phyloP scores from a whole-genome alignment of 495 filamentous ascomycete species.

The Darksidea phi region DNA sequence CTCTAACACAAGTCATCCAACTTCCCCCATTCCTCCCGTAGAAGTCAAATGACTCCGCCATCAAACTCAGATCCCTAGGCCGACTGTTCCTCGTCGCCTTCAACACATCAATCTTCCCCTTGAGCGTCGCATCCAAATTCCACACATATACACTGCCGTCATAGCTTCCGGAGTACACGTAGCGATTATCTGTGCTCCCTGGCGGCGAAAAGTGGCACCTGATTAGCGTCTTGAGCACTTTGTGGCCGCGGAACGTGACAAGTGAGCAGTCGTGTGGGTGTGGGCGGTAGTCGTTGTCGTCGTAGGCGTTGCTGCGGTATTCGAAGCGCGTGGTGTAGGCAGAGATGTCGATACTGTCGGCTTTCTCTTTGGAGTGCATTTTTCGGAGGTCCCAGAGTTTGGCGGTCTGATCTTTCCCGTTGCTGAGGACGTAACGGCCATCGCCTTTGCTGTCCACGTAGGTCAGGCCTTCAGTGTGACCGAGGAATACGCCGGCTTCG shows the following conservation, averaged over 20 bases:
- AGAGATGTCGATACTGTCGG: constrained; percentile 53
- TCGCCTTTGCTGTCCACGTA: constrained; percentile 97
- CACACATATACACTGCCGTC: constrained; percentile 89
- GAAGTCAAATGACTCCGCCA: constrained; percentile 41
- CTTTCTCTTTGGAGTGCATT: constrained; percentile 69
- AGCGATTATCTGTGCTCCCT: constrained; percentile 81
- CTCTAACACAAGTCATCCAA: constrained; percentile 83
- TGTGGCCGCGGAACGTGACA: constrained; percentile 89
- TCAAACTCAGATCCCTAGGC: constrained; percentile 49
- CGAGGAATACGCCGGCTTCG: constrained; percentile 87
- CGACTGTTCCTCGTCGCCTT: constrained; percentile 60
- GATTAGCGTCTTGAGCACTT: constrained; percentile 83
- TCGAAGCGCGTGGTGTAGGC: constrained; percentile 72
- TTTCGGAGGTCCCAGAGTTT: constrained; percentile 94
- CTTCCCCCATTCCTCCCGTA: constrained; percentile 40
- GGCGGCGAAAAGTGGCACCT: constrained; percentile 95
- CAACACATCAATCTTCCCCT: constrained; percentile 73
- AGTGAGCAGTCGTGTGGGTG: constrained; percentile 88
- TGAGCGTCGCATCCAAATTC: constrained; percentile 90
- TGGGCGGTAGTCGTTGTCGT: constrained; percentile 64
- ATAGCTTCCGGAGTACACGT: constrained; percentile 86
- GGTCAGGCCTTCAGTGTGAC: constrained; percentile 90
- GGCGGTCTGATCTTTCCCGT: constrained; percentile 94
- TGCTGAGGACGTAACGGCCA: constrained; percentile 89
- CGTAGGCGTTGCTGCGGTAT: constrained; percentile 75